Percentiles rank a stretch among this genome's conserved stretches.
Conservation (phyloP, 2,329 filamentous ascomycete species). For the Colletotrichum falcatum region DNA sequence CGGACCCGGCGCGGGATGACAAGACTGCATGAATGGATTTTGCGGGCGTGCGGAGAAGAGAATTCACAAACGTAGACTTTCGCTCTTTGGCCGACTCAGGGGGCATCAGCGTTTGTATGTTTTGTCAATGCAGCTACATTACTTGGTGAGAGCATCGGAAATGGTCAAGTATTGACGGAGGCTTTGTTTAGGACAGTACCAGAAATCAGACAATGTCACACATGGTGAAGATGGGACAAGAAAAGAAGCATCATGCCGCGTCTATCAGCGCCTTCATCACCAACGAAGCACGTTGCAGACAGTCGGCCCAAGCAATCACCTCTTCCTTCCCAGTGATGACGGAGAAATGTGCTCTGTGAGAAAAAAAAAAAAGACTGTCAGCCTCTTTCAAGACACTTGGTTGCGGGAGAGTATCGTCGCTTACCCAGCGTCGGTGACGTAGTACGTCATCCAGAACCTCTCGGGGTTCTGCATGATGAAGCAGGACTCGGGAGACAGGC, state of each 20-base stretch:
- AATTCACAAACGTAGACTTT: no score
- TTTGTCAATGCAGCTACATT: no score
- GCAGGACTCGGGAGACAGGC: conserved; percentile 9
- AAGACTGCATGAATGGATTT: neutral
- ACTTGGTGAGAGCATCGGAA: no score
- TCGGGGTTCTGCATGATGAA: conserved; percentile 15
- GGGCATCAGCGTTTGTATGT: no score
- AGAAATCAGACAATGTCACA: neutral
- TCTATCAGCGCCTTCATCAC: conserved; percentile 9
- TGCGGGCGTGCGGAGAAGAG: neutral
- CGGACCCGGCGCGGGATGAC: neutral
- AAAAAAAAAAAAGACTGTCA: neutral
- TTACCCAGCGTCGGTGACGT: conserved; percentile 8
- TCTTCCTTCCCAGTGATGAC: conserved; percentile 6
- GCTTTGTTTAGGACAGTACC: no score
- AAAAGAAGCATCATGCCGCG: neutral
- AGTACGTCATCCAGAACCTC: conserved; percentile 15
- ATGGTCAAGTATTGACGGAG: no score
- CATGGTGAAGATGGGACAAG: neutral
- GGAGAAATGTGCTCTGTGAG: neutral
- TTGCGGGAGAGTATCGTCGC: neutral
- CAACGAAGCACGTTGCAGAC: conserved; percentile 2
- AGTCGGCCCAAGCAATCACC: conserved; percentile 7
- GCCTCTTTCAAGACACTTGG: neutral
- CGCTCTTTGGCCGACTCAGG: no score